Conservation (phyloP, 140 eudicot species). For the Bidens hawaiensis region DNA sequence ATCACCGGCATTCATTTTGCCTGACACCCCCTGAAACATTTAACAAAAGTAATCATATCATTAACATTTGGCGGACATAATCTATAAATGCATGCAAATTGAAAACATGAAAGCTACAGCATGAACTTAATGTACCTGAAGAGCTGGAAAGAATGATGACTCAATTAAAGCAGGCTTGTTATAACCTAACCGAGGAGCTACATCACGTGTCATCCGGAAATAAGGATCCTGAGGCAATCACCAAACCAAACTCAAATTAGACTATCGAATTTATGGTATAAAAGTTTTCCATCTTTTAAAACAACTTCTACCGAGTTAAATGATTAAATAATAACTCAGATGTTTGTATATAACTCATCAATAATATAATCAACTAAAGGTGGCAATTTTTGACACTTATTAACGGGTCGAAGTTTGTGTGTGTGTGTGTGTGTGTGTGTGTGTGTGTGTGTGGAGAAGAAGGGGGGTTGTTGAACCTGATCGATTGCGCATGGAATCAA, state of each 20-base stretch:
- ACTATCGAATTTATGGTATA: background rate
- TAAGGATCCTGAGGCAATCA: constrained; percentile 76
- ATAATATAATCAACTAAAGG: background rate
- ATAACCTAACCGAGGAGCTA: constrained; percentile 95
- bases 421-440: too few species aligned
- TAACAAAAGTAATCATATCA: constrained; percentile 3
- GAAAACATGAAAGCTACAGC: background rate
- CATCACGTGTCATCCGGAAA: constrained; percentile 96
- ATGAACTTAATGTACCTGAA: constrained; percentile 59
- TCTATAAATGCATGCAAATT: background rate
- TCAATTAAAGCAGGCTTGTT: constrained; percentile 90
- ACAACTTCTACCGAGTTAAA: background rate
- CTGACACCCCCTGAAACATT: constrained; percentile 70
- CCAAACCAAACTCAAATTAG: background rate
- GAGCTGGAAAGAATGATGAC: constrained; percentile 92
- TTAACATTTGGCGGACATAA: background rate
- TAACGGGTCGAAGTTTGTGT: background rate
- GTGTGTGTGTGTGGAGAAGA: too few species aligned
- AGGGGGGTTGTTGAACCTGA: constrained; percentile 45
- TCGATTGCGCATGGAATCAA: constrained; percentile 97
- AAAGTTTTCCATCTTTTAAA: background rate
- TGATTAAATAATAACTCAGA: background rate
- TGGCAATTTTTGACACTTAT: background rate
- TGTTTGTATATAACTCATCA: background rate
- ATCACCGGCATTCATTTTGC: constrained; percentile 94